Evolutionary conservation across 139 green algal genomes (phyloP).

Genomic region (Coccomyxa sp.): DNA sequence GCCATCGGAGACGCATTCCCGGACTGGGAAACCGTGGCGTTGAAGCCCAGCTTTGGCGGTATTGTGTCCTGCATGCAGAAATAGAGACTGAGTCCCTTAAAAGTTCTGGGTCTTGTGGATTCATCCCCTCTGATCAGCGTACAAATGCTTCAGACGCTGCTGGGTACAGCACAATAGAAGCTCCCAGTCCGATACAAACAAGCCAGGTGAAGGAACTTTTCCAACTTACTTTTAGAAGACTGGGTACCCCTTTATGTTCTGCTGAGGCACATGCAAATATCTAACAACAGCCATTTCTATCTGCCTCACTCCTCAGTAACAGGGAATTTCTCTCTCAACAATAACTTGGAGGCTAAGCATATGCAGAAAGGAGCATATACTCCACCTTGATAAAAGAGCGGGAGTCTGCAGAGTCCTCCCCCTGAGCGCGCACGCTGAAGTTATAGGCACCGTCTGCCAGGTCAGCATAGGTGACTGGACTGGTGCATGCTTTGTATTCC

Average conservation of each 20-base stretch:
- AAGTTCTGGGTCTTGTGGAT: not conserved
- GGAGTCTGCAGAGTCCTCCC: not conserved
- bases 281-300: too few species aligned
- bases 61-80: conserved; percentile 5
- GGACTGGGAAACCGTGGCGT: not conserved
- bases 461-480: conserved; percentile 27
- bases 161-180: not conserved
- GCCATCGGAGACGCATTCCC: not conserved
- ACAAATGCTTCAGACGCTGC: not conserved
- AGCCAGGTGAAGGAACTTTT: not conserved
- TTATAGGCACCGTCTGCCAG: conserved; percentile 46
- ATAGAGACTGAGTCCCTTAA: not conserved
- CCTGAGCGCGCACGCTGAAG: conserved; percentile 44
- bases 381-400: conserved; percentile 6
- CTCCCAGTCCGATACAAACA: not conserved
- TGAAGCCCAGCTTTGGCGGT: not conserved
- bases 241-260: not conserved
- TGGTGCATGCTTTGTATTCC: conserved; percentile 28
- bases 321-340: too few species aligned
- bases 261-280: too few species aligned
- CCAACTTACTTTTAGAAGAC: not conserved
- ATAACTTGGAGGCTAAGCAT: not conserved
- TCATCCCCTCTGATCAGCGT: not conserved
- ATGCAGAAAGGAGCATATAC: not conserved
- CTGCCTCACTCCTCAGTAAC: too few species aligned